A percentile compares a stretch with the other conserved stretches of the same genome.
These are phyloP conservation scores for Paramecium primaurelia DNA, from an alignment of 73 alveolate genomes.

Conservation along the genomic window DNA sequence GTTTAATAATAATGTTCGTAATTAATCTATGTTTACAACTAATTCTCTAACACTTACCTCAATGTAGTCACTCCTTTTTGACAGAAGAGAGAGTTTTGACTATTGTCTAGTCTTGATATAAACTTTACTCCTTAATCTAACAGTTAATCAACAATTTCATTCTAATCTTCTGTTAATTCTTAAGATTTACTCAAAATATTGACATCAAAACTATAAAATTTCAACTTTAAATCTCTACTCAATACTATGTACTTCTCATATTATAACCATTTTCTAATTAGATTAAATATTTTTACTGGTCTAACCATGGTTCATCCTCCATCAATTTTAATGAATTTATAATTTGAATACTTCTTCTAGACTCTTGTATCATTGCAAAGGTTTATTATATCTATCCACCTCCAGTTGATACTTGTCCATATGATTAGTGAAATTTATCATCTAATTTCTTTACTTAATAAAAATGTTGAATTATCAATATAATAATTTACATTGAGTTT, in stretches of 20 bases:
- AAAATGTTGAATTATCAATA: not conserved
- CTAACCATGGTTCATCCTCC: slow-evolving; percentile 36
- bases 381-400: not conserved
- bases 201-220: not conserved
- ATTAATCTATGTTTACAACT: not conserved
- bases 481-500: not conserved
- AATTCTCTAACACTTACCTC: not conserved
- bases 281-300: not conserved
- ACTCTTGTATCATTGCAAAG: not conserved
- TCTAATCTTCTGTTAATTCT: not conserved
- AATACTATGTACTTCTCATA: not conserved
- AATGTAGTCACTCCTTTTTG: not conserved
- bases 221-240: not conserved
- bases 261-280: slow-evolving; percentile 15
- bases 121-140: not conserved
- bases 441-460: not conserved
- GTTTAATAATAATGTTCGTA: not conserved
- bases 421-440: not conserved
- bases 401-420: not conserved
- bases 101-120: not conserved
- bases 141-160: not conserved
- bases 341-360: not conserved
- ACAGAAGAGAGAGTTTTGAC: not conserved
- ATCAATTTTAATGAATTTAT: not conserved
- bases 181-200: not conserved